Evolutionary conservation across 2,329 filamentous ascomycete species (phyloP).

Genomic region (Aspergillus persii): DNA sequence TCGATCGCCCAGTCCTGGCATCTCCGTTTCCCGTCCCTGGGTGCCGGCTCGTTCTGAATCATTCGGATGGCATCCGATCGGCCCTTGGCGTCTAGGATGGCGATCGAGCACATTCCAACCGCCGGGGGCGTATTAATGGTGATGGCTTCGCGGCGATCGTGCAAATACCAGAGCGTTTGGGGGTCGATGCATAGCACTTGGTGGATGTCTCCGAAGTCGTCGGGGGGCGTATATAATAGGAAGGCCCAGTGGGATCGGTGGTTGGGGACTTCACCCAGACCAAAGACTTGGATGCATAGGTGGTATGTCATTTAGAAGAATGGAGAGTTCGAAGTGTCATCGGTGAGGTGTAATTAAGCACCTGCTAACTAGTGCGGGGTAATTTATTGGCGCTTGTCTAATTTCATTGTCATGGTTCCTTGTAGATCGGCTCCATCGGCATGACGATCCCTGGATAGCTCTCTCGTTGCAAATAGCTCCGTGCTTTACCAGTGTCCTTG

Average conservation of each 20-base stretch:
- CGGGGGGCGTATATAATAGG: conserved; percentile 17
- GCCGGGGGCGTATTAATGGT: conserved; percentile 20
- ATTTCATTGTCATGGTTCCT: too few species aligned
- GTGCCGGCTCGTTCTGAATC: conserved; percentile 17
- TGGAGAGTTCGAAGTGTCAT: too few species aligned
- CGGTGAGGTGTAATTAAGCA: too few species aligned
- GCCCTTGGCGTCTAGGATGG: conserved; percentile 14
- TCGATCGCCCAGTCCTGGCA: conserved; percentile 28
- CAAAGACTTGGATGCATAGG: conserved; percentile 23
- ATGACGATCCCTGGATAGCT: too few species aligned
- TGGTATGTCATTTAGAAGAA: conserved; percentile 13
- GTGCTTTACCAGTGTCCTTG: too few species aligned
- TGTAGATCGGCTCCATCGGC: too few species aligned
- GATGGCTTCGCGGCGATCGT: conserved; percentile 17
- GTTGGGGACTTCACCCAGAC: conserved; percentile 19
- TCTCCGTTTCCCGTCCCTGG: conserved; percentile 17
- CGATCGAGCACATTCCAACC: conserved; percentile 20
- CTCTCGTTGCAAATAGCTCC: too few species aligned
- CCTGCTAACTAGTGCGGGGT: too few species aligned
- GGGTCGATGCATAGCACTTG: conserved; percentile 22
- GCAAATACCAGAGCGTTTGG: conserved; percentile 22
- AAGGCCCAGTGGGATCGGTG: conserved; percentile 25
- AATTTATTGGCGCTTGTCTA: too few species aligned
- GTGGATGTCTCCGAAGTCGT: conserved; percentile 23
- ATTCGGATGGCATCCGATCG: conserved; percentile 15